Evolutionary conservation across 352 stramenopile genomes (phyloP), one percentile per base, ranked within the genome.

Genomic region (Elongisporangium prolatum): DNA sequence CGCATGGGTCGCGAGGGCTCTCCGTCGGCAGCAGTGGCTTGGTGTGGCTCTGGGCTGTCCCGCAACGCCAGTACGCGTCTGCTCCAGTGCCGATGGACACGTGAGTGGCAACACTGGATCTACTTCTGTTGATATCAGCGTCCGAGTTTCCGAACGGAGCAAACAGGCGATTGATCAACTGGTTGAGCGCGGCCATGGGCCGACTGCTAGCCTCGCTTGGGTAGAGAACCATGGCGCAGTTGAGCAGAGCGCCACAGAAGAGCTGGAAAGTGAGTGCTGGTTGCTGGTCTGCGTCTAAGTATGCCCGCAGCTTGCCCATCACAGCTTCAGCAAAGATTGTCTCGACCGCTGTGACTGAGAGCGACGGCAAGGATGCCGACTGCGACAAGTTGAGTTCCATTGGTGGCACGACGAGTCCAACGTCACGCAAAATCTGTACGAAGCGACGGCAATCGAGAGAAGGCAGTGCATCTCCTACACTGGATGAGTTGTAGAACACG

Each of bases 401-500:
- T 52, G 18, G 10, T 50, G 16, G 61, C 47, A 24, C 4, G 51
- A 48, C 20, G 2, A 86, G 54, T 2, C 61, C 24, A 6, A 60
- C 70, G 48, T 86, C 78, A 2, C 72, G 68, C 20, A 86, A 57
- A 8, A 89, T 52, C 22, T 84, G 63, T 0, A 80, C 18, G 11
- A 89, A 64, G 3, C 75, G 75, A 1, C 54, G 17, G 16, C 62
- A 74, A 55, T 77, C 74, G 55, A 89, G 78, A 2, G 78, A 78
- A 4, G 78, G 74, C 14, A 86, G 50, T 21, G 56, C 21, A 58
- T 86, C 78, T 8, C 69, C 74, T 13, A 57, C n/a, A 25, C 59
- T 59, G 8, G 78, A 86, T 2, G 78, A 86, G 49, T 86, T 74
- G 60, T 86, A 89, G 54, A 89, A 85, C 13, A 65, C 59, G 59